Conservation (phyloP, 768 basidiomycete genomes). For the Mycena belliarum region DNA sequence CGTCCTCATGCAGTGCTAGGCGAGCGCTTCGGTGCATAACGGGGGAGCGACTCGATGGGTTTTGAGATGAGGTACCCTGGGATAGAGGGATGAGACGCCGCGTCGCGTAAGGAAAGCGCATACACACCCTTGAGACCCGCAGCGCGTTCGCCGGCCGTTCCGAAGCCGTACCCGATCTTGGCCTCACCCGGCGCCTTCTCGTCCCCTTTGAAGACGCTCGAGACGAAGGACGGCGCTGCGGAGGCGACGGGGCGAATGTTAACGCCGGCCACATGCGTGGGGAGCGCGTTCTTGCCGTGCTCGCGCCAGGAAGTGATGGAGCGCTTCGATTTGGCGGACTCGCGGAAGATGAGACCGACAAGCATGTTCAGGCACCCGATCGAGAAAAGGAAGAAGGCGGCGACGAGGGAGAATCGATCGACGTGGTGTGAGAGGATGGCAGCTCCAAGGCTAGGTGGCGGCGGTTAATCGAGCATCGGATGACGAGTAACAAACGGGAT, state of each 20-base stretch:
- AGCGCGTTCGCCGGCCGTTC: slow-evolving; percentile 74
- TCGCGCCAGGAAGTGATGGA: slow-evolving; percentile 67
- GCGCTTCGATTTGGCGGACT: slow-evolving; percentile 59
- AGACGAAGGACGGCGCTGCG: slow-evolving; percentile 38
- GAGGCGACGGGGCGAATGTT: slow-evolving; percentile 37
- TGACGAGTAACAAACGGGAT: not conserved
- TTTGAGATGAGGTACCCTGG: slow-evolving; percentile 59
- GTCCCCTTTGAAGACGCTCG: slow-evolving; percentile 35
- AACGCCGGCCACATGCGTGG: slow-evolving; percentile 44
- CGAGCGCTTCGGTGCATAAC: slow-evolving; percentile 47
- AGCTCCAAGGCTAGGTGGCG: slow-evolving; percentile 56
- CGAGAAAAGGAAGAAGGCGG: slow-evolving; percentile 90
- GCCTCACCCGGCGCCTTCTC: slow-evolving; percentile 21
- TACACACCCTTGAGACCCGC: slow-evolving; percentile 58
- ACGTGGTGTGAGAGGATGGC: slow-evolving; percentile 78
- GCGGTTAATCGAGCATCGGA: not conserved
- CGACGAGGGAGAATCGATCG: slow-evolving; percentile 85
- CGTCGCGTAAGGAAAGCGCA: not conserved
- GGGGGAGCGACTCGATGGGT: slow-evolving; percentile 62
- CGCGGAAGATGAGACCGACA: slow-evolving; percentile 71
- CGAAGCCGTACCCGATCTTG: slow-evolving; percentile 72
- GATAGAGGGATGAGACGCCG: slow-evolving; percentile 13
- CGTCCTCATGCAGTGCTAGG: slow-evolving; percentile 5
- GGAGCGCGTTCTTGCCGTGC: slow-evolving; percentile 52
- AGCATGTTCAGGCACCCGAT: slow-evolving; percentile 89